These are phyloP conservation scores for Penicillium cosmopolitanum DNA, from an alignment of 495 filamentous ascomycete species.

Conservation along the genomic window DNA sequence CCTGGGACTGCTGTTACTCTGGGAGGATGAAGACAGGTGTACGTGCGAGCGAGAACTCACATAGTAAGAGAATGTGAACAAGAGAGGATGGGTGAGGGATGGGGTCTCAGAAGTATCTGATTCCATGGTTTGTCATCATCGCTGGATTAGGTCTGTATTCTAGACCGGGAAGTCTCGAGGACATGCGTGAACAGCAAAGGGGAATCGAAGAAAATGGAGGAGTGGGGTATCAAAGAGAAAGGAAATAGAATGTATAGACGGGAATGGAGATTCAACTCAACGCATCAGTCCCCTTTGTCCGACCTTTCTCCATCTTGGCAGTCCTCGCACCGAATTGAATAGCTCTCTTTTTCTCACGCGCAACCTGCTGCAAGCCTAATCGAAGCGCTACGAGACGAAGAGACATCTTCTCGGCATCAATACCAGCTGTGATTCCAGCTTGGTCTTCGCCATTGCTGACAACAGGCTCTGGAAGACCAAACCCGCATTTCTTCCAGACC, in stretches of 20 bases:
- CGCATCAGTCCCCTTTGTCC: constrained; percentile 68
- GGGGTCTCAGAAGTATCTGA: constrained; percentile 58
- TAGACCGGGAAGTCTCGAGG: constrained; percentile 1
- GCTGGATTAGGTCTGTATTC: constrained; percentile 19
- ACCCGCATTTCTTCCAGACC: constrained; percentile 86
- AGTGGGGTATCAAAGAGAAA: constrained; percentile 9
- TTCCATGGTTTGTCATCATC: constrained; percentile 52
- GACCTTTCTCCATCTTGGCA: constrained; percentile 81
- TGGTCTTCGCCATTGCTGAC: background rate
- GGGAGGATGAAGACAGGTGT: background rate
- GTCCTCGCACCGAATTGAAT: constrained; percentile 87
- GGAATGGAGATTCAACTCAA: constrained; percentile 35
- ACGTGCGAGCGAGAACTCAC: constrained; percentile 7
- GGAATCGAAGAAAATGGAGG: background rate
- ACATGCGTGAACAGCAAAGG: background rate
- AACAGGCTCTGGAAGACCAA: constrained; percentile 43
- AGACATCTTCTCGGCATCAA: constrained; percentile 81
- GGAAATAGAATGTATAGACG: background rate
- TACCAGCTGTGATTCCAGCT: constrained; percentile 16
- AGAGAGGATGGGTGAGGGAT: constrained; percentile 11
- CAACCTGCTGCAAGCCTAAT: constrained; percentile 69
- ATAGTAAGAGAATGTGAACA: constrained; percentile 13
- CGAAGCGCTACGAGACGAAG: constrained; percentile 77
- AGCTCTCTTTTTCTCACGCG: constrained; percentile 89
- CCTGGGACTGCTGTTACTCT: constrained; percentile 37